A percentile compares a stretch with the other conserved stretches of the same genome.
Conservation (phyloP, 345 rosid species). For the Salix koriyanagi region DNA sequence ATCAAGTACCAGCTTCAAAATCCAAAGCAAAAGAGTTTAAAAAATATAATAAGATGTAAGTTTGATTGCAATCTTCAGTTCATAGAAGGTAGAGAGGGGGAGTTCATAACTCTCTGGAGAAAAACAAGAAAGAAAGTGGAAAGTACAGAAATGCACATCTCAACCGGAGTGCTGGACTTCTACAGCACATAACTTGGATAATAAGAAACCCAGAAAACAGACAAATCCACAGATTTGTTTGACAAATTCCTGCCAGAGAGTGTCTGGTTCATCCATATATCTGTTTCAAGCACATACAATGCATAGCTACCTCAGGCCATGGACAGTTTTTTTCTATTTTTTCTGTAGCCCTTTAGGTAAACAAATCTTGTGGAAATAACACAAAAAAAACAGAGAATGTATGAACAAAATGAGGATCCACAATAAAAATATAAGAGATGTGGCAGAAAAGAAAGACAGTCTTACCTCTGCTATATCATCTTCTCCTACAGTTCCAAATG, state of each 20-base stretch:
- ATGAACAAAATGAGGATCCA: not conserved
- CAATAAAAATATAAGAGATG: not conserved
- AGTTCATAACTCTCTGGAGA: not conserved
- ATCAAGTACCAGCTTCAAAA: slow-evolving; percentile 63
- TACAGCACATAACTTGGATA: not conserved
- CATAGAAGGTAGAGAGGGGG: not conserved
- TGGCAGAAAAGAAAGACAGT: not conserved
- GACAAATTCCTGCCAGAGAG: not conserved
- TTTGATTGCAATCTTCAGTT: not conserved
- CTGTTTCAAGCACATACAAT: not conserved
- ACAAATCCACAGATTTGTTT: not conserved
- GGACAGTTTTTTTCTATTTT: too few relatives aligned
- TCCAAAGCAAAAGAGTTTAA: not conserved
- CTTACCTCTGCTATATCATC: slow-evolving; percentile 66
- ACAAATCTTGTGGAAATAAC: not conserved
- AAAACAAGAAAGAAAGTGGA: not conserved
- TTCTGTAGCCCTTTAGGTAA: not conserved
- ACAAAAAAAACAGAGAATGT: not conserved
- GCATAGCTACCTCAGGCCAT: not conserved
- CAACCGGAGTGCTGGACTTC: not conserved
- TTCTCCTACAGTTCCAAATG: slow-evolving; percentile 75
- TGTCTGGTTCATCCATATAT: not conserved
- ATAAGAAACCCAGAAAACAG: not conserved
- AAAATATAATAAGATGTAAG: not conserved
- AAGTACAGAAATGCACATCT: not conserved